Conservation (phyloP, 2,329 filamentous ascomycete genomes). For the Clonostachys rosea region DNA sequence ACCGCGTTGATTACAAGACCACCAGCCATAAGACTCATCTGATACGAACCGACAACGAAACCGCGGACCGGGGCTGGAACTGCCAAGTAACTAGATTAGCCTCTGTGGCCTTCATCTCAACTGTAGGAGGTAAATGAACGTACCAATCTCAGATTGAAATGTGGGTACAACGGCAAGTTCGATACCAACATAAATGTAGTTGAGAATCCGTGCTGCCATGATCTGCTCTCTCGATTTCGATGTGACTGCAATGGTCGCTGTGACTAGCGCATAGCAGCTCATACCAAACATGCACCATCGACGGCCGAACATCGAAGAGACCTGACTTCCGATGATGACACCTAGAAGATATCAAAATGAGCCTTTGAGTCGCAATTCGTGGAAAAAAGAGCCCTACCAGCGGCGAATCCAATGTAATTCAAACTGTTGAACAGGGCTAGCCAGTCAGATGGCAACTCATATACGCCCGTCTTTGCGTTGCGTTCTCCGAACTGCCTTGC, state of each 20-base stretch:
- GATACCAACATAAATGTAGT: conserved; percentile 48
- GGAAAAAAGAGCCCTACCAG: background rate
- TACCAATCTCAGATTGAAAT: conserved; percentile 40
- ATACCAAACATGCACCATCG: conserved; percentile 42
- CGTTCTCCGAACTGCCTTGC: conserved; percentile 16
- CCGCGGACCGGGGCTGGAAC: conserved; percentile 57
- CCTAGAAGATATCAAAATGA: background rate
- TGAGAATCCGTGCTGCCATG: conserved; percentile 50
- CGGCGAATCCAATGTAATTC: conserved; percentile 1
- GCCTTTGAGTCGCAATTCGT: too few relatives aligned
- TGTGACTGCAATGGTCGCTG: conserved; percentile 31
- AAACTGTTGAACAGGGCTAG: conserved; percentile 1
- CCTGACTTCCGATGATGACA: background rate
- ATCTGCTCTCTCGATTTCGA: conserved; percentile 15
- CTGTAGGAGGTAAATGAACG: too few relatives aligned
- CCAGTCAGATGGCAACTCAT: background rate
- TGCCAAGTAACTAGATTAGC: conserved; percentile 21
- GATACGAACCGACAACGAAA: conserved; percentile 54
- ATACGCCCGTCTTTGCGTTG: background rate
- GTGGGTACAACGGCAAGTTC: conserved; percentile 54
- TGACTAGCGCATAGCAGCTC: conserved; percentile 28
- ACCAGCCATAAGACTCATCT: conserved; percentile 50
- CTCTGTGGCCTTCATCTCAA: too few relatives aligned
- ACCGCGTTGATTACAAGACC: conserved; percentile 43
- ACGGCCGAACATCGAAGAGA: conserved; percentile 46